phyloP scores from a whole-genome alignment of 805 yeast genomes.

The Spathaspora girioi region DNA sequence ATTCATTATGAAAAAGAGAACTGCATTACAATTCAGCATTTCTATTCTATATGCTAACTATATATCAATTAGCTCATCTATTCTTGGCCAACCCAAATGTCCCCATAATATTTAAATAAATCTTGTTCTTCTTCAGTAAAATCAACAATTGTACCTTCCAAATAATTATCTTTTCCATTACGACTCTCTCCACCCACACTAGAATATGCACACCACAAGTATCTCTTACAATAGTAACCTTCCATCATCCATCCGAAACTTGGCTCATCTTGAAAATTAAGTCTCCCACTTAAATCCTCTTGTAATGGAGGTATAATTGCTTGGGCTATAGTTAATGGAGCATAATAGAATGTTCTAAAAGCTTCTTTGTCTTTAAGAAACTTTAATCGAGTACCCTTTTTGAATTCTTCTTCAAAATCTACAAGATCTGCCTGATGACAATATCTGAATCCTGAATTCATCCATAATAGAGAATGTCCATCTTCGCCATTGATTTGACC shows the following conservation, averaged over 20 bases:
- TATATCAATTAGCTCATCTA: not conserved
- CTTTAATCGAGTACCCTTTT: conserved; percentile 18
- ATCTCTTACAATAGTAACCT: conserved; percentile 48
- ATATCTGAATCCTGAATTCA: conserved; percentile 40
- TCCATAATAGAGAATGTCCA: conserved; percentile 32
- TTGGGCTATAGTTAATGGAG: conserved; percentile 37
- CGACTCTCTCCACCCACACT: conserved; percentile 45
- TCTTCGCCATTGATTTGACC: conserved; percentile 38
- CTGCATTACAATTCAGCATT: not conserved
- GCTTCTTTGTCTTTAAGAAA: conserved; percentile 16
- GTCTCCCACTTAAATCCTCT: conserved; percentile 28
- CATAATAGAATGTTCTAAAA: conserved; percentile 24
- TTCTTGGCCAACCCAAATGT: conserved; percentile 44
- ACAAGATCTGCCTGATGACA: conserved; percentile 29
- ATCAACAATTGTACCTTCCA: conserved; percentile 44
- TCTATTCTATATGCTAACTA: not conserved
- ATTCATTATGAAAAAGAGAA: too few species aligned
- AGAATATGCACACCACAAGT: conserved; percentile 62
- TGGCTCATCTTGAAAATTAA: conserved; percentile 40
- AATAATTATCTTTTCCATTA: conserved; percentile 27
- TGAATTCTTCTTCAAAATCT: conserved; percentile 33
- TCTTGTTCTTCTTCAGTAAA: conserved; percentile 26
- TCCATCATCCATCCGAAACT: conserved; percentile 50
- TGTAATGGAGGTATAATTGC: conserved; percentile 52
- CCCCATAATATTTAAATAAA: conserved; percentile 44